Evolutionary conservation across 805 yeast genomes (phyloP).

Genomic region (Metschnikowia henanensis): DNA sequence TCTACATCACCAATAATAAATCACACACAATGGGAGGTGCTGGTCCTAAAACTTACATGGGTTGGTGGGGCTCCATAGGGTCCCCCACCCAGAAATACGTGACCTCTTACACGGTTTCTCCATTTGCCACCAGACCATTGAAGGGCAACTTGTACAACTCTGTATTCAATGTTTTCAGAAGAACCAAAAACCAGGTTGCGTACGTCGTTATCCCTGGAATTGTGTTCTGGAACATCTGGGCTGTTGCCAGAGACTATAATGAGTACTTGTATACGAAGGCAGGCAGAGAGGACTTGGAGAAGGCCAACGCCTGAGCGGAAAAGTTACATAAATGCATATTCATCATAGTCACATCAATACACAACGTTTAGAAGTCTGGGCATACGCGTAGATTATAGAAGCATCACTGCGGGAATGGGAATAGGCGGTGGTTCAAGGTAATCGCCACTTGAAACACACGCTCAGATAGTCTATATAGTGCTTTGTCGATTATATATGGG

Average conservation of each 20-base stretch:
- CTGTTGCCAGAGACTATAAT: constrained; percentile 84
- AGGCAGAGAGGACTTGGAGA: constrained; percentile 92
- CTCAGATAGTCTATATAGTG: no score
- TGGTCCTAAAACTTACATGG: constrained; percentile 79
- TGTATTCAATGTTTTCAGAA: constrained; percentile 90
- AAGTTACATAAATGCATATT: background rate
- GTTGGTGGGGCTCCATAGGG: constrained; percentile 95
- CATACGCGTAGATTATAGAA: no score
- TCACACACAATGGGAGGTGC: constrained; percentile 58
- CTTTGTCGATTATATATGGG: no score
- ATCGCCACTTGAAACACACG: no score
- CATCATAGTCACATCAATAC: constrained; percentile 2
- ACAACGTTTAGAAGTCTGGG: background rate
- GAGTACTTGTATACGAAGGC: constrained; percentile 95
- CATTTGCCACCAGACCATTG: constrained; percentile 90
- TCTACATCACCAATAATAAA: background rate
- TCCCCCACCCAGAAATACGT: constrained; percentile 85
- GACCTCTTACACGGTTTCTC: constrained; percentile 88
- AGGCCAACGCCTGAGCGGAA: constrained; percentile 43
- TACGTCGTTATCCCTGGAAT: constrained; percentile 77
- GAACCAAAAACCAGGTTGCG: constrained; percentile 83
- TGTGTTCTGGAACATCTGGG: constrained; percentile 86
- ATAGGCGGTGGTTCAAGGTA: no score
- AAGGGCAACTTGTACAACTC: constrained; percentile 84
- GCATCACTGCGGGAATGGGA: no score